phyloP scores from a whole-genome alignment of 192 early-diverging fungal genomes.

The Martensiomyces pterosporus region DNA sequence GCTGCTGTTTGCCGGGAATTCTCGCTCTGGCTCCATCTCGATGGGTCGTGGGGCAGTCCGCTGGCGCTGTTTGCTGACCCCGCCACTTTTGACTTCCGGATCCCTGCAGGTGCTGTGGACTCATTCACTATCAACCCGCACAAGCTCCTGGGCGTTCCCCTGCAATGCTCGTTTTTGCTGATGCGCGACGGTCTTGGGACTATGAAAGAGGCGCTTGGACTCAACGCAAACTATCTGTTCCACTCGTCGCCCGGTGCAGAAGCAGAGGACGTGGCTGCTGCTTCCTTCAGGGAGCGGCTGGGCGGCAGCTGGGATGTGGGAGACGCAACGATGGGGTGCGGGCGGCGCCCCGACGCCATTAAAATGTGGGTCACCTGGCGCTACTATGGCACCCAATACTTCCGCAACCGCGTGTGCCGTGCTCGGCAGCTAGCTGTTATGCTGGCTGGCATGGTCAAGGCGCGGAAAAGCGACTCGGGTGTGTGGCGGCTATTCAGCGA shows the following conservation, averaged over 20 bases:
- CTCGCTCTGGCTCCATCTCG: slow-evolving; percentile 71
- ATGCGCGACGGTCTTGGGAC: slow-evolving; percentile 50
- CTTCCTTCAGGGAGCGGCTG: slow-evolving; percentile 20
- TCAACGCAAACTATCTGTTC: slow-evolving; percentile 68
- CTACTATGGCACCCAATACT: slow-evolving; percentile 64
- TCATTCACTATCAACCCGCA: slow-evolving; percentile 77
- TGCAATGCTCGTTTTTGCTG: slow-evolving; percentile 74
- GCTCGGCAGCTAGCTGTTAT: slow-evolving; percentile 54
- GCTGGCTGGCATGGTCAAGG: slow-evolving; percentile 37
- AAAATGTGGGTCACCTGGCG: slow-evolving; percentile 80
- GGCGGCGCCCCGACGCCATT: slow-evolving; percentile 70
- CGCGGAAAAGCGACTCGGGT: slow-evolving; percentile 19
- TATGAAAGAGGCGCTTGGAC: slow-evolving; percentile 60
- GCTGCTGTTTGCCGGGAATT: slow-evolving; percentile 56
- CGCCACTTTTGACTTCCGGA: slow-evolving; percentile 15
- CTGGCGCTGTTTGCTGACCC: slow-evolving; percentile 57
- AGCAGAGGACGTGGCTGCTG: background rate
- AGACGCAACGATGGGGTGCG: slow-evolving; percentile 75
- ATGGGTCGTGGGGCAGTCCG: slow-evolving; percentile 76
- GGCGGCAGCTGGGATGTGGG: slow-evolving; percentile 60
- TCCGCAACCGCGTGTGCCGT: slow-evolving; percentile 52
- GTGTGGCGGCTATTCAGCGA: slow-evolving; percentile 46
- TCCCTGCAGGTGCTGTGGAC: slow-evolving; percentile 45
- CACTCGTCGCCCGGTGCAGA: slow-evolving; percentile 21
- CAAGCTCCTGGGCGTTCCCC: slow-evolving; percentile 74